phyloP scores from a whole-genome alignment of 2,329 filamentous ascomycete genomes.

The Pseudogymnoascus sp. region DNA sequence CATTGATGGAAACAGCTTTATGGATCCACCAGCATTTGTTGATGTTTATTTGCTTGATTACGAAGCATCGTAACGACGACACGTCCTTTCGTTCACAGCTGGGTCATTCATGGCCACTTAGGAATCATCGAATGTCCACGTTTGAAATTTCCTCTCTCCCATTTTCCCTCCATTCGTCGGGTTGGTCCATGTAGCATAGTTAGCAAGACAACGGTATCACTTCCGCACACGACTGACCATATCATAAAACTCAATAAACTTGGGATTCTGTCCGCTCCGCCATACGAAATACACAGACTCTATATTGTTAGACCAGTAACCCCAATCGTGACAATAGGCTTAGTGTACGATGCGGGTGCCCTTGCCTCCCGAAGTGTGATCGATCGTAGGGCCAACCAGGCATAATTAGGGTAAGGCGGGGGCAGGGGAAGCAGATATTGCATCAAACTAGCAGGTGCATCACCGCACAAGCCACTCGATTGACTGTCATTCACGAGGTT shows the following conservation, averaged over 20 bases:
- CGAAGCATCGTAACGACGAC: not conserved
- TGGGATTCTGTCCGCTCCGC: not conserved
- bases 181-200: not conserved
- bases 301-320: not conserved
- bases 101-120: not conserved
- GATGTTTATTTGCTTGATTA: slow-evolving; percentile 8
- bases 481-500: not conserved
- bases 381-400: not conserved
- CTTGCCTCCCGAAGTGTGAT: not conserved
- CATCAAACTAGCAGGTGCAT: not conserved
- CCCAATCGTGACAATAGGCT: not conserved
- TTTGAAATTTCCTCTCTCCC: not conserved
- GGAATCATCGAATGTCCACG: not conserved
- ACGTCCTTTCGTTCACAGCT: not conserved
- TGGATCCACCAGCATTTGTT: not conserved
- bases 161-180: not conserved
- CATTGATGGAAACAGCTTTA: slow-evolving; percentile 5
- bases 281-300: not conserved
- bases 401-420: not conserved
- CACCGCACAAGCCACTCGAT: not conserved
- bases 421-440: not conserved
- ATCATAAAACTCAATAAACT: not conserved
- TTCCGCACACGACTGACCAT: not conserved
- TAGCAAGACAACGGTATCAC: not conserved
- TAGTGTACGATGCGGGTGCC: not conserved